phyloP scores from a whole-genome alignment of 2,329 filamentous ascomycete genomes.

The Aspergillus aculeatus region DNA sequence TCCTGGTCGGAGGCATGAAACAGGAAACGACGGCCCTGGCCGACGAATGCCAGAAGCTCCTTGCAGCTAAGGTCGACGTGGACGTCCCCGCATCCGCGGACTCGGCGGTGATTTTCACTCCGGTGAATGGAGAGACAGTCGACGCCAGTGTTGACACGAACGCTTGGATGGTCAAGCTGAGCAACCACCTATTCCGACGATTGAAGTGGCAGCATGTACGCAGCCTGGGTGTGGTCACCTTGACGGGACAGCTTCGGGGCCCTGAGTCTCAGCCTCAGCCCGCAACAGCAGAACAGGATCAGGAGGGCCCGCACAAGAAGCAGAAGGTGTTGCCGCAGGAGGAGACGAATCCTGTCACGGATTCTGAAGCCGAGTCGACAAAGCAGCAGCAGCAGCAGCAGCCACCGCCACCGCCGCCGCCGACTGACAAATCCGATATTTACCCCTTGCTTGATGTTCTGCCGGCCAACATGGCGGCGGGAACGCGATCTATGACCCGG shows the following conservation, averaged over 20 bases:
- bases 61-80: slow-evolving; percentile 45
- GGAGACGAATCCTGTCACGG: slow-evolving; percentile 20
- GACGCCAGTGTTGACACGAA: slow-evolving; percentile 97
- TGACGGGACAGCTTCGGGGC: slow-evolving; percentile 71
- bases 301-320: slow-evolving; percentile 51
- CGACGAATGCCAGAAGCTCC: slow-evolving; percentile 71
- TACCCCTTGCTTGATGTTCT: slow-evolving; percentile 60
- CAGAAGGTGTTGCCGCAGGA: slow-evolving; percentile 52
- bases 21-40: slow-evolving; percentile 78
- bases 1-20: slow-evolving; percentile 78
- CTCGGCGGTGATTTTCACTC: slow-evolving; percentile 75
- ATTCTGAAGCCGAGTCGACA: slow-evolving; percentile 17
- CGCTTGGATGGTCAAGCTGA: slow-evolving; percentile 91
- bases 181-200: slow-evolving; percentile 77
- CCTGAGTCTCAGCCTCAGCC: slow-evolving; percentile 30
- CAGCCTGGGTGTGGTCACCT: slow-evolving; percentile 85
- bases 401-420: not conserved
- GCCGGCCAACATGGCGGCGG: slow-evolving; percentile 63
- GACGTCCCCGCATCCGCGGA: slow-evolving; percentile 43
- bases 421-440: slow-evolving; percentile 31
- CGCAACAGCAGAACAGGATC: slow-evolving; percentile 34
- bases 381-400: slow-evolving; percentile 21
- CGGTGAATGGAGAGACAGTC: slow-evolving; percentile 68
- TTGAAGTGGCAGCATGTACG: slow-evolving; percentile 94
- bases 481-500: slow-evolving; percentile 73